Percentiles rank a stretch among this genome's conserved stretches.
phyloP scores from a whole-genome alignment of 228 moss, liverwort and hornwort species.

The Sphagnum fallax region DNA sequence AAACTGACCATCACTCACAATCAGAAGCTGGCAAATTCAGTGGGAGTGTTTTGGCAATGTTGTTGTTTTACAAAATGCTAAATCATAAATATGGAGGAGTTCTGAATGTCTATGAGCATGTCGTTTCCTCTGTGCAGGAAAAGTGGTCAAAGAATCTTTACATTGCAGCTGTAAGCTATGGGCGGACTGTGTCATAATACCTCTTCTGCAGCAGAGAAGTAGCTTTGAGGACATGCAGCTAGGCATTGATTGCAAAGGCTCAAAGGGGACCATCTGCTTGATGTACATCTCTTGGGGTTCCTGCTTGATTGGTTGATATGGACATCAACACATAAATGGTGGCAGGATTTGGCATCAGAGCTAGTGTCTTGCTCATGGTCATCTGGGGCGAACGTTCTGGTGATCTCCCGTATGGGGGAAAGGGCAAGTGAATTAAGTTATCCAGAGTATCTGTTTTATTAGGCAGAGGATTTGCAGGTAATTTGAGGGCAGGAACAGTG shows the following conservation, averaged over 20 bases:
- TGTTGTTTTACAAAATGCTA: no score
- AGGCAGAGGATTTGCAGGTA: no score
- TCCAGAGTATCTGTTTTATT: neutral
- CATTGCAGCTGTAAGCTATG: constrained; percentile 95
- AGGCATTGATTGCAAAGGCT: constrained; percentile 10
- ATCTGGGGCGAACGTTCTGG: constrained; percentile 15
- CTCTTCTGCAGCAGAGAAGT: constrained; percentile 11
- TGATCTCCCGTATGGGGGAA: neutral
- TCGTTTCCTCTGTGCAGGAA: constrained; percentile 43
- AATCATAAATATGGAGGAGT: no score
- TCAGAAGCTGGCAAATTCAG: no score
- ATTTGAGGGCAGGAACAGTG: no score
- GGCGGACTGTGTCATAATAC: constrained; percentile 86
- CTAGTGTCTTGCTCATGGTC: constrained; percentile 18
- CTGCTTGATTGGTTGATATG: neutral
- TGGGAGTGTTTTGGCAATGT: no score
- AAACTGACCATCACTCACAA: no score
- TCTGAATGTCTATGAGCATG: no score
- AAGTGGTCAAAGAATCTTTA: constrained; percentile 99
- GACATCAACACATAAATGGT: constrained; percentile 23
- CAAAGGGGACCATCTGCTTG: neutral
- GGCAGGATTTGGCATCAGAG: constrained; percentile 17
- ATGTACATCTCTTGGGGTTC: neutral
- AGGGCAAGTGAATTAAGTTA: neutral
- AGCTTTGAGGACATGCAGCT: constrained; percentile 9